Conservation (phyloP, 2,329 filamentous ascomycete species). For the Aspergillus niger region DNA sequence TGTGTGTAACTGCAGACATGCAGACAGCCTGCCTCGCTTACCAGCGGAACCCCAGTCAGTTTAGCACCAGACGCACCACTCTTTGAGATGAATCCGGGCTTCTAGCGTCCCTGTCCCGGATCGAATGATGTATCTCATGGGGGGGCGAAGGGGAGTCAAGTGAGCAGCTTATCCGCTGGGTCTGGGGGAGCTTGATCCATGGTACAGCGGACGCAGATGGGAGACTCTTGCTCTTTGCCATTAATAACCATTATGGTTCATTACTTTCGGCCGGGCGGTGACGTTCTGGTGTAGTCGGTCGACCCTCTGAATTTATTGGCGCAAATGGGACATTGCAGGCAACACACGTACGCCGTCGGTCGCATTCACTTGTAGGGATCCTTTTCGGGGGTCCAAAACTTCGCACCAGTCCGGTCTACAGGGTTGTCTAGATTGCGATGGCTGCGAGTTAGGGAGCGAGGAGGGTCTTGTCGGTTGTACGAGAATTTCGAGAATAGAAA, state of each 20-base stretch:
- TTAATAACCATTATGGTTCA: not conserved
- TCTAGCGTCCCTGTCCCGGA: conserved; percentile 2
- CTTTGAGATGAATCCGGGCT: not conserved
- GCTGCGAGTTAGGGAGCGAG: not conserved
- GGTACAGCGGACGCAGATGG: conserved; percentile 18
- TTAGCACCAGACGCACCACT: not conserved
- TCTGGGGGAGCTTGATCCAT: conserved; percentile 18
- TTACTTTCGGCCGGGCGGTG: conserved; percentile 6
- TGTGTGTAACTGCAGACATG: conserved; percentile 7
- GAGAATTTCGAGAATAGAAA: conserved; percentile 5
- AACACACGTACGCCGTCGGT: conserved; percentile 6
- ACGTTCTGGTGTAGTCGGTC: conserved; percentile 5
- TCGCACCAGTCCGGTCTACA: not conserved
- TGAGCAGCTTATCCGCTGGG: conserved; percentile 12
- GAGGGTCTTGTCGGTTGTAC: not conserved
- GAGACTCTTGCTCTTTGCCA: conserved; percentile 1
- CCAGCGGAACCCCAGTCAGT: not conserved
- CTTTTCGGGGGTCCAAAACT: not conserved
- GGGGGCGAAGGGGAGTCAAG: conserved; percentile 14
- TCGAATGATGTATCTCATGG: conserved; percentile 2
- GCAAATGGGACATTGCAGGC: not conserved
- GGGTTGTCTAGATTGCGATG: not conserved
- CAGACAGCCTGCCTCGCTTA: conserved; percentile 8
- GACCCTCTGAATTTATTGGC: not conserved
- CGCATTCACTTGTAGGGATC: not conserved